Evolutionary conservation across 768 basidiomycete species (phyloP), one percentile per base, ranked within the genome.

Genomic region (Favolaschia claudopus): DNA sequence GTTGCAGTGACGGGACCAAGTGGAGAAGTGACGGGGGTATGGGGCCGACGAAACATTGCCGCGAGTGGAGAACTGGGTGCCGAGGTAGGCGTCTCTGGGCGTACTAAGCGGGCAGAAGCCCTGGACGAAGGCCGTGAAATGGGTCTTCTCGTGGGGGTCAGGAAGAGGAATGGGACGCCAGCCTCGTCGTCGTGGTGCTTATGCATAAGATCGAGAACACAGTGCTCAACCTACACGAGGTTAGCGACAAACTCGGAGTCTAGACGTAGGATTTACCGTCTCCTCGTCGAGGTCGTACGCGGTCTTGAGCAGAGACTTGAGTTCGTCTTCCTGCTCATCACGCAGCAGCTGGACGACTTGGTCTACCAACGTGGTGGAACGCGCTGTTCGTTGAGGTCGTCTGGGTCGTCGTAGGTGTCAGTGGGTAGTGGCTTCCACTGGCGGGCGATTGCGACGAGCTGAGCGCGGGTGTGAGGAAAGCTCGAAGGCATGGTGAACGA

Each of bases 141-240:
- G 28, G 91, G 92, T 19, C 91, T 85, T 59, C 89, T 82, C 29
- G 88, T 91, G 20, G 91, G 89, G 5, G 91, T 93, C 45, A 94
- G 79, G 75, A 89, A 92, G 54, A 93, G 77, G 70, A 94, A 94
- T 0, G 92, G 91, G 7, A 92, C 89, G 19, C 90, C 89, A 13
- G 89, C 86, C 36, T 89, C 77, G 77, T 93, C 89, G 82, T 96
- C 95, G 60, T 87, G 83, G 73, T 95, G 92, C 75, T 92, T 91
- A 77, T 98, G 96, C 96, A 98, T 97, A 61, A 97, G 84, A 70
- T 96, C 94, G 19, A 98, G 80, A 57, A 95, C 92, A 70, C 89
- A 86, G 67, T 95, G 91, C 70, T 97, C 95, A 61, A 94, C 78
- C 90, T 93, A 66, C 47, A 42, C 36, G n/a, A 15, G 33, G 58